Evolutionary conservation across 257 asterid genomes (phyloP), one percentile per base, ranked within the genome.

Genomic region (Oldenlandia corymbosa): DNA sequence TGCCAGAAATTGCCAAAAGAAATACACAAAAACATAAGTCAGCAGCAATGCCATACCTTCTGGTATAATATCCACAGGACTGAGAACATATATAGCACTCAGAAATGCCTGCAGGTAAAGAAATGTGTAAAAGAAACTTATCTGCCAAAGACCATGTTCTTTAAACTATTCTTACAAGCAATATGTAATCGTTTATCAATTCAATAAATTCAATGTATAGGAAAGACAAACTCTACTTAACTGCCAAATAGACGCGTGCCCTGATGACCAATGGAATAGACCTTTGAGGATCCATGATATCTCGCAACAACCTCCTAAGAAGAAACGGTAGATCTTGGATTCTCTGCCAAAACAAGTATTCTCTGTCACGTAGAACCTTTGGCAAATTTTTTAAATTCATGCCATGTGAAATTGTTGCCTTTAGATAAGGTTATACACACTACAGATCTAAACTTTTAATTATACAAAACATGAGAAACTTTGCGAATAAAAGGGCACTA

Each of bases 241-340:
- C 99, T 79, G 96, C 97, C 88, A 90, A 74, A 78, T 66, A 87
- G 69, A 93, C 85, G 31, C 99, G 92, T 21, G 95, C 88, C 80
- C 80, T 77, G 68, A 87, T 81, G 66, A 87, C 79, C 46, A 85
- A 34, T 45, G 99, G 99, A 59, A 93, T 85, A 63, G 97, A 75
- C 72, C 97, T 84, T 72, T 83, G 96, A 61, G 99, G 97, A 79
- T 93, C 81, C 79, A 73, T 75, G 62, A 90, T 80, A 69, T 93
- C 97, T 50, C 93, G 90, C 43, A 79, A 51, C 77, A 90, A 75
- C 68, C 99, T 87, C 86, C 77, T 82, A 68, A 93, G 88, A 68
- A 93, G 97, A 78, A 93, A 89, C 26, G 99, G 97, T 61, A 93
- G 91, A 77, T 93, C 99, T 81, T 68, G 97, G 84, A 87, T 71